These are phyloP conservation scores for Hymenoscyphus linearis DNA, from an alignment of 2,329 filamentous ascomycete species.

Conservation along the genomic window DNA sequence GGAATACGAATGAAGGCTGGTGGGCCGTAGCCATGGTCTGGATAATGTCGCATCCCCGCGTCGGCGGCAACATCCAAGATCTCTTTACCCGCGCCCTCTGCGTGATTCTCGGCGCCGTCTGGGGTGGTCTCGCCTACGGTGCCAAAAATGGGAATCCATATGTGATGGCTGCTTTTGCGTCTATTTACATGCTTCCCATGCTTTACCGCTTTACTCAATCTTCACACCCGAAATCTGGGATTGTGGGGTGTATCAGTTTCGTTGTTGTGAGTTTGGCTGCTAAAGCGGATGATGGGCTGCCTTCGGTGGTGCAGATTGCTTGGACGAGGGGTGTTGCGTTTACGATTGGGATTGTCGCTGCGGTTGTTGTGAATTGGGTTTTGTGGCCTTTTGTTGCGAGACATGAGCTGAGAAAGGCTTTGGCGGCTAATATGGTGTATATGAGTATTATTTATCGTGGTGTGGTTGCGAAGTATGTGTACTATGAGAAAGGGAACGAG, in stretches of 20 bases:
- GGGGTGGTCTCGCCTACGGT: conserved; percentile 48
- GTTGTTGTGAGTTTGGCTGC: conserved; percentile 45
- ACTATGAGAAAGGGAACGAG: conserved; percentile 49
- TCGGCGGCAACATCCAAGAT: conserved; percentile 54
- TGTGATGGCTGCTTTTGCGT: conserved; percentile 49
- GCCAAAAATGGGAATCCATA: conserved; percentile 49
- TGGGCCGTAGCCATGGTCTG: conserved; percentile 54
- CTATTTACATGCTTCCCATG: conserved; percentile 56
- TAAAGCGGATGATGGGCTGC: conserved; percentile 26
- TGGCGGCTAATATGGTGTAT: conserved; percentile 53
- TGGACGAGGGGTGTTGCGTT: conserved; percentile 46
- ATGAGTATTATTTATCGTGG: conserved; percentile 51
- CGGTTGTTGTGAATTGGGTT: conserved; percentile 52
- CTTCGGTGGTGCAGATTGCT: conserved; percentile 38
- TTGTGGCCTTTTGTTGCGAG: conserved; percentile 58
- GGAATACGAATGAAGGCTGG: conserved; percentile 51
- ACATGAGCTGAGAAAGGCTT: conserved; percentile 50
- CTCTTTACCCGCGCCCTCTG: conserved; percentile 46
- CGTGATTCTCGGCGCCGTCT: conserved; percentile 47
- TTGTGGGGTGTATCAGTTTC: conserved; percentile 54
- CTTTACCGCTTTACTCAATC: conserved; percentile 51
- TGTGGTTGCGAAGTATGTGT: conserved; percentile 52
- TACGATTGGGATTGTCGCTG: conserved; percentile 47
- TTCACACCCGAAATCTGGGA: conserved; percentile 50
- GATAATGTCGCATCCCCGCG: conserved; percentile 48